Base-by-base conservation (phyloP, 176 grass and related monocot species). In the Avena eriantha region DNA sequence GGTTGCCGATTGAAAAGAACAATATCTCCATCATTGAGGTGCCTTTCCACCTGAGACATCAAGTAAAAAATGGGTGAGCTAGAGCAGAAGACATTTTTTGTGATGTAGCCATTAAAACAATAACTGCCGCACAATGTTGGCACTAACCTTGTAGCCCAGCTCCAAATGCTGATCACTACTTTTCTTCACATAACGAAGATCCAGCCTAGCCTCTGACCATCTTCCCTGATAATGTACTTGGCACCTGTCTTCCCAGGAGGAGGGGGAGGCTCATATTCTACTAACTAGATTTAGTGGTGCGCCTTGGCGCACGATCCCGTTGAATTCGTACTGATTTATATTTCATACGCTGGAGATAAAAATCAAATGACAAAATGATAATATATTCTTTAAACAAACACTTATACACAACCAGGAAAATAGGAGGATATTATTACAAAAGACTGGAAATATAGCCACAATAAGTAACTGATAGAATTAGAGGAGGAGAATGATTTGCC, bases 141-240 rank as follows among this genome's bases (percentile, higher is more conserved):
- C n/a, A 80, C 39, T 53, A 17, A 89, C 93, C 88, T 98, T 98
- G 82, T 98, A 98, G 55, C 96, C 96, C 46, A 98, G 91, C 84
- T 98, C 96, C 90, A 98, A 80, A 83, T 98, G 96, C 68, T 95
- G 93, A 76, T 98, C 96, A 21, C 96, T 98, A 80, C 96, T 98
- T 92, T 98, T 98, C 81, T 98, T 98, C 73, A 98, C 87, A 83
- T 94, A 98, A 10, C 93, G 86, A 69, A 98, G 91, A 92, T 95
- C 93, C 86, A 29, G 29, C 29, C 29, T 29, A 98, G 90, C 86
- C 96, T 94, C 75, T 98, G 93, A 43, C 96, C 96, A 81, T 95
- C 93, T 94, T 98, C 92, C 63, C 96, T 92, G 68, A 98, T 98
- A 72, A 95, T 98, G 78, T 98, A 98, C 66, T 84, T 98, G 73